Evolutionary conservation across 2,329 filamentous ascomycete genomes (phyloP), one percentile per base, ranked within the genome.

Genomic region (Alternaria consortialis): DNA sequence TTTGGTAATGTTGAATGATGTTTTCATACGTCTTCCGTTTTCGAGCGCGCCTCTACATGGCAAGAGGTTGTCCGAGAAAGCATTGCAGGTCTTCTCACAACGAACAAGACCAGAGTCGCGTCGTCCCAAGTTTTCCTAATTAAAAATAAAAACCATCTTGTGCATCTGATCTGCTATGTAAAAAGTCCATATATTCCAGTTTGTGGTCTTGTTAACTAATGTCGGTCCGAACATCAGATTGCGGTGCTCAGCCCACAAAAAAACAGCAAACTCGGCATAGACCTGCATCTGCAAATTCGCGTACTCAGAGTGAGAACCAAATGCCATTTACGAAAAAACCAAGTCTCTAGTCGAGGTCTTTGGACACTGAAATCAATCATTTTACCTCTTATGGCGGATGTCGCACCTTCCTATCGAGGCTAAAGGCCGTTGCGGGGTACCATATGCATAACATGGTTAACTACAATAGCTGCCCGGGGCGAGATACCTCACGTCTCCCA

Each of bases 331-430:
- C 8, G n/a, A 7, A 4, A 20, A 20, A 8, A 29, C 15, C 6
- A 31, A 13, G 17, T 23, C 31, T 8, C 44, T 4, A 17, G 12
- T 25, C 34, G 17, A 36, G 7, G 20, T 50, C 13, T 37, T 50
- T 25, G 20, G 39, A 52, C 36, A 17, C 17, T 29, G 23, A 27
- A 9, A n/a, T 40, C n/a, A 25, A 52, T 17, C 13, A 34, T 39
- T 3, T 40, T 47, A 23, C 29, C 32, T 58, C 25, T 31, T 40
- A 42, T 13, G 20, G 34, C 34, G 56, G 48, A 29, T 37, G 17
- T 40, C 23, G 36, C 51, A 44, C 56, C 56, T 59, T 42, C 56
- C 56, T 59, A 59, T 54, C 42, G 20, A 54, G 56, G 42, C 50
- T 59, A 59, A 47, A 40, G 25, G 42, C 23, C 25, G 34, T 27